phyloP scores from a whole-genome alignment of 1,139 yeast genomes.

The Scheffersomyces segobiensis region DNA sequence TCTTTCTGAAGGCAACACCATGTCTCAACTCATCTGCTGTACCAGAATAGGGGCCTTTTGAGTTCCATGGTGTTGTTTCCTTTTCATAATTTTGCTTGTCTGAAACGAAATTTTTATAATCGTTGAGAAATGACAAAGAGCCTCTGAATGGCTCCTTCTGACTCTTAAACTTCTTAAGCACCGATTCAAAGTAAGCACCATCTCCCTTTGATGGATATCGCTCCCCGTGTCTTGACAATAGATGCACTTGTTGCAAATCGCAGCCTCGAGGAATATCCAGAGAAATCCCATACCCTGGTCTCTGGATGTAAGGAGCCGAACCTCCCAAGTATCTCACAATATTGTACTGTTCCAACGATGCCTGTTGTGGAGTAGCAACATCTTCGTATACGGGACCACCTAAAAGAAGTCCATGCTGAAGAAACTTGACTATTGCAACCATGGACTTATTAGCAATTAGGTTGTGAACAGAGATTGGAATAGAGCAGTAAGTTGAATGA shows the following conservation, averaged over 20 bases:
- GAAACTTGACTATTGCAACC: not conserved
- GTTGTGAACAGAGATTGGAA: no score
- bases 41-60: conserved; percentile 28
- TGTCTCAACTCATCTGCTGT: conserved; percentile 16
- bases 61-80: conserved; percentile 31
- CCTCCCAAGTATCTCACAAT: conserved; percentile 34
- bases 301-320: conserved; percentile 39
- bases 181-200: conserved; percentile 22
- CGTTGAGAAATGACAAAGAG: conserved; percentile 11
- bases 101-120: conserved; percentile 13
- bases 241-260: conserved; percentile 36
- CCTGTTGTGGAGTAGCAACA: conserved; percentile 29
- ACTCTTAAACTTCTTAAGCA: conserved; percentile 21
- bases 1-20: conserved; percentile 16
- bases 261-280: conserved; percentile 34
- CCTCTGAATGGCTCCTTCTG: conserved; percentile 17
- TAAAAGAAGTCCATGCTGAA: not conserved
- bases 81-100: conserved; percentile 14
- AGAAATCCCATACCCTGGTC: conserved; percentile 34
- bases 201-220: conserved; percentile 32
- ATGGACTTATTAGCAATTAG: not conserved
- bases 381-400: conserved; percentile 9
- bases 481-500: not conserved
- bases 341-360: conserved; percentile 31
- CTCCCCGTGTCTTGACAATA: conserved; percentile 39